These are phyloP conservation scores for Theileria orientalis DNA, from an alignment of 169 alveolate species.

Conservation along the genomic window DNA sequence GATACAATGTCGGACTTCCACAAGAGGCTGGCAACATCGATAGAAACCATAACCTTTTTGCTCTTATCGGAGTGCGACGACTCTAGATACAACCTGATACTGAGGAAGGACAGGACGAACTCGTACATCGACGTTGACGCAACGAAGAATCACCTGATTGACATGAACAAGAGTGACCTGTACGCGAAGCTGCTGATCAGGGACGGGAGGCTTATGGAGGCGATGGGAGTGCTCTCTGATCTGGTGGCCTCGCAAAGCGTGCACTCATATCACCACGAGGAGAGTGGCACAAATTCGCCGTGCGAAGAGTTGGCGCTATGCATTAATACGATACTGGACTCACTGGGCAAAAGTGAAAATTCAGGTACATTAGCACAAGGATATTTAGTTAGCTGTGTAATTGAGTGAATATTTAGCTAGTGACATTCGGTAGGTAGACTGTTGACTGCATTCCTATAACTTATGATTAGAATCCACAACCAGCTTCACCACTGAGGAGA, in stretches of 20 bases:
- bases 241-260: conserved; percentile 6
- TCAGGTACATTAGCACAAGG: neutral
- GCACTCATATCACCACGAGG: neutral
- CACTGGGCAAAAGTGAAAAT: neutral
- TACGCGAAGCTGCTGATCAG: conserved; percentile 50
- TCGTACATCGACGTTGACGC: conserved; percentile 39
- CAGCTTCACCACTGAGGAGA: conserved; percentile 13
- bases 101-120: conserved; percentile 30
- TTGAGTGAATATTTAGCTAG: no score
- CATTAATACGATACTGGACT: conserved; percentile 35
- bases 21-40: conserved; percentile 12
- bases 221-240: conserved; percentile 53
- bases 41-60: conserved; percentile 36
- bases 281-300: neutral
- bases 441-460: no score
- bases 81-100: conserved; percentile 39
- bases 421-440: no score
- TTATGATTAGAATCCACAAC: neutral
- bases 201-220: conserved; percentile 45
- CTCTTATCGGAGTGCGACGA: conserved; percentile 65
- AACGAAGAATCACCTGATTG: conserved; percentile 34
- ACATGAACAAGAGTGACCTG: conserved; percentile 57
- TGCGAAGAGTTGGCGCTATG: conserved; percentile 49
- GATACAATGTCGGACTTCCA: conserved; percentile 5
- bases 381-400: no score